Base-by-base conservation (phyloP, 1,139 yeast species). In the Yamadazyma aaseri region DNA sequence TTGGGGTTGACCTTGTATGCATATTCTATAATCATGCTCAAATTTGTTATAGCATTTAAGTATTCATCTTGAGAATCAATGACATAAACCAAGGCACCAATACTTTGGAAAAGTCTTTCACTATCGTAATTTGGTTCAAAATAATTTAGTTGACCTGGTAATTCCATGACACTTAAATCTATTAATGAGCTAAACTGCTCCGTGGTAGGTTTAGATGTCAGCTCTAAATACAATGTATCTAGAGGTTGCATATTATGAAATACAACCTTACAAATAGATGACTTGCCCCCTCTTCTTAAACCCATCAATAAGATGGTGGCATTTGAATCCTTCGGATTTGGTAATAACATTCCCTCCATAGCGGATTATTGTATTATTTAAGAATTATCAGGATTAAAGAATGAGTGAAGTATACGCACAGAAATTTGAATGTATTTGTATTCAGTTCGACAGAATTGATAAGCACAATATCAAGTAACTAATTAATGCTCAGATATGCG, bases 221-320 rank as follows among this genome's bases (percentile, higher is more conserved):
- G 81, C 51, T 92, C 98, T 34, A 92, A 66, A 52, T 90, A 92
- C 29, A 90, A 59, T 0, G 97, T 90, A 52, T 92, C 97, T 41
- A 90, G 65, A 1, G 98, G 97, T 53, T 87, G 96, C 96, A 94
- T 87, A 55, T 87, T 86, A 55, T 92, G 96, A 60, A 92, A 92
- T 2, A 92, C 95, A 16, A 92, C 97, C 57, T 90, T 89, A 52
- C 96, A 83, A 22, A 90, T 89, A 3, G 96, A 86, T 7, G 95
- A 85, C 57, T 90, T 90, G 11, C 97, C 97, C 3, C 76, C 73
- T 44, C 76, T 53, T 34, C 96, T 75, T 28, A 89, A 71, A 1
- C 97, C 97, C 96, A 89, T 86, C 40, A 89, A 63, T 27, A 87
- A 69, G 26, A 83, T 79, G 29, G 86, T 81, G 16, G 90, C 90